These are phyloP conservation scores for Podosphaera leucotricha DNA, from an alignment of 2,329 filamentous ascomycete genomes.

Conservation along the genomic window DNA sequence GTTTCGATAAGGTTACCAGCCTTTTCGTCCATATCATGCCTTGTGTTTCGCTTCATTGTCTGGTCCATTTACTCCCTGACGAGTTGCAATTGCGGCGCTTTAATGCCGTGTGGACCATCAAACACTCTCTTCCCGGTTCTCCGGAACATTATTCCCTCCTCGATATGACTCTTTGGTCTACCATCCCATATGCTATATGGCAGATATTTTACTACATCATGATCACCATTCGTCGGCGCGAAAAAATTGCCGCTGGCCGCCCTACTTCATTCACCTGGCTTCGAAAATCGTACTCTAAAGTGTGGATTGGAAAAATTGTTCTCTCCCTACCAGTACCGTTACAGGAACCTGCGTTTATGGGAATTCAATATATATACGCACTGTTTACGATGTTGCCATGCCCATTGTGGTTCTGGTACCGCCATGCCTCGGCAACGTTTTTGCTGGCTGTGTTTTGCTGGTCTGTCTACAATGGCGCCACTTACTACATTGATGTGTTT, in stretches of 20 bases:
- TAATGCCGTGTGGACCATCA: conserved; percentile 69
- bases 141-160: conserved; percentile 55
- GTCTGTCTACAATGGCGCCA: conserved; percentile 93
- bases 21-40: conserved; percentile 99
- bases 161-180: conserved; percentile 87
- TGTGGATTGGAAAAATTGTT: conserved; percentile 70
- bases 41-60: conserved; percentile 73
- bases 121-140: conserved; percentile 40
- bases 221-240: conserved; percentile 81
- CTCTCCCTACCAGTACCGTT: conserved; percentile 48
- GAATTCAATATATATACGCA: conserved; percentile 83
- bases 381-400: conserved; percentile 85
- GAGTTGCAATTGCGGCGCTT: conserved; percentile 46
- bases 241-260: conserved; percentile 85
- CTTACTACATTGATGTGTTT: conserved; percentile 96
- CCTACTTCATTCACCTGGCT: conserved; percentile 97
- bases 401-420: conserved; percentile 81
- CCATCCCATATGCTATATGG: conserved; percentile 80
- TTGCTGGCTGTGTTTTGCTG: conserved; percentile 67
- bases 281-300: conserved; percentile 70
- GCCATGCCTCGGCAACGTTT: conserved; percentile 55
- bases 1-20: conserved; percentile 86
- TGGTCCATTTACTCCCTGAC: conserved; percentile 57
- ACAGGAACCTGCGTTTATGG: conserved; percentile 84
- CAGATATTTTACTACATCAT: conserved; percentile 82